Base-by-base conservation (phyloP, 495 filamentous ascomycete species). In the Mytilinidion resinicola region DNA sequence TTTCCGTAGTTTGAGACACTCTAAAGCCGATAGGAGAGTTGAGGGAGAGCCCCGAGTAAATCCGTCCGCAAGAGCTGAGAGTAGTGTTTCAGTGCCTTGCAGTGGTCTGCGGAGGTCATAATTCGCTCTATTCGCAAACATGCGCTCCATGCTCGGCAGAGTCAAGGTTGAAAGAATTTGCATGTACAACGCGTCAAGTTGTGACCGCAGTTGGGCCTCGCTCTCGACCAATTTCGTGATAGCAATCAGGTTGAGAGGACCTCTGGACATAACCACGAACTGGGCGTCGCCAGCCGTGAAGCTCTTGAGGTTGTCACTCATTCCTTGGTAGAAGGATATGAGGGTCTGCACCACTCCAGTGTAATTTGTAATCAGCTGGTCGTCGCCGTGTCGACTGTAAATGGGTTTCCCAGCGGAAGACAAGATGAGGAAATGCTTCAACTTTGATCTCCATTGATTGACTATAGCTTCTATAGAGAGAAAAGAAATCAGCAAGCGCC, bases 341-440 rank as follows among this genome's bases (percentile, higher is more conserved):
- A 97, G 92, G 50, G 95, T 96, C 63, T 97, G 95, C 8, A 96
- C 86, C 14, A 96, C 84, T n/a, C 95, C 95, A 73, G 96, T 91
- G 66, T 92, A 96, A 37, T 85, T 85, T 49, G 90, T 96, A 62
- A 96, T 86, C 37, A 97, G 74, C 17, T 85, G 83, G 59, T 95
- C 81, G 60, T 96, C 90, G 21, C 95, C 95, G 69, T 99, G 90
- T 55, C 95, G 80, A 57, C 89, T 96, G 72, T 90, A 99, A 38
- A 99, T 92, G 4, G 95, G 95, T 69, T 99, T 99, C n/a, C 95
- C 95, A 34, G 95, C 93, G 10, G 89, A 90, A 1, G 95, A 96
- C 0, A 99, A 76, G 65, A 99, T 95, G 63, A 99, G 77, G 68
- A 93, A 99, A 71, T 99, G 93, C 69, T 99, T 99, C 59, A 89